Percentiles rank a stretch among this genome's conserved stretches.
phyloP scores from a whole-genome alignment of 2,329 filamentous ascomycete species.

The Leptographium wingfieldii region DNA sequence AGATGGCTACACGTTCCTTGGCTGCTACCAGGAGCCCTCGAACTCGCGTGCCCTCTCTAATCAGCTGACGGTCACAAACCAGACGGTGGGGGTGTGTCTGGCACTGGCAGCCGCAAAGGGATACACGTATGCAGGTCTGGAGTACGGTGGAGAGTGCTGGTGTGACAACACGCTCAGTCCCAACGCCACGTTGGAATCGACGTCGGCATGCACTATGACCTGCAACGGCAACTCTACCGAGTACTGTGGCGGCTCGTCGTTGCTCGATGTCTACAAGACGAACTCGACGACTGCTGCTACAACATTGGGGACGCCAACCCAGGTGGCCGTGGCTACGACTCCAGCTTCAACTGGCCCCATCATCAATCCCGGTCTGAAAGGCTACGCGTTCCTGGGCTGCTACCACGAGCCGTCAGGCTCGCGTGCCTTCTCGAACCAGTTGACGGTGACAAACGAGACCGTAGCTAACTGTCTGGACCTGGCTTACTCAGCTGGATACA shows the following conservation, averaged over 20 bases:
- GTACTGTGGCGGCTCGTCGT: conserved; percentile 10
- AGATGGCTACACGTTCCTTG: conserved; percentile 17
- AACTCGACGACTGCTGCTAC: conserved; percentile 7
- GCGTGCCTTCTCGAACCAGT: conserved; percentile 11
- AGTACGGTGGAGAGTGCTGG: conserved; percentile 19
- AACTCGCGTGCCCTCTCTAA: conserved; percentile 11
- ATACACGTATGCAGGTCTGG: conserved; percentile 18
- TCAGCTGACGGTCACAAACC: conserved; percentile 6
- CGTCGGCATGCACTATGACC: conserved; percentile 17
- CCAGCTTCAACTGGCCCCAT: conserved; percentile 11
- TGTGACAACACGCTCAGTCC: conserved; percentile 2
- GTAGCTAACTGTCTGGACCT: conserved; percentile 14
- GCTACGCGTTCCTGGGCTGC: conserved; percentile 21
- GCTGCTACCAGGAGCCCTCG: conserved; percentile 21
- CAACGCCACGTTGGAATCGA: conserved; percentile 6
- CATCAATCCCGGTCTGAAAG: conserved; percentile 21
- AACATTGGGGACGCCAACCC: background rate
- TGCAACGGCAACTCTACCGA: conserved; percentile 14
- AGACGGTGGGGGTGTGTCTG: conserved; percentile 17
- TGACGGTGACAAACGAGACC: conserved; percentile 11
- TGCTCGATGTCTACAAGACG: conserved; percentile 12
- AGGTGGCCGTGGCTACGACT: background rate
- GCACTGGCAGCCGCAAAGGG: conserved; percentile 11
- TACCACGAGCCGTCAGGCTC: conserved; percentile 16
- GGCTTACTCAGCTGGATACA: conserved; percentile 11